Conservation (phyloP, 345 rosid genomes). For the Eucalyptus cladocalyx region DNA sequence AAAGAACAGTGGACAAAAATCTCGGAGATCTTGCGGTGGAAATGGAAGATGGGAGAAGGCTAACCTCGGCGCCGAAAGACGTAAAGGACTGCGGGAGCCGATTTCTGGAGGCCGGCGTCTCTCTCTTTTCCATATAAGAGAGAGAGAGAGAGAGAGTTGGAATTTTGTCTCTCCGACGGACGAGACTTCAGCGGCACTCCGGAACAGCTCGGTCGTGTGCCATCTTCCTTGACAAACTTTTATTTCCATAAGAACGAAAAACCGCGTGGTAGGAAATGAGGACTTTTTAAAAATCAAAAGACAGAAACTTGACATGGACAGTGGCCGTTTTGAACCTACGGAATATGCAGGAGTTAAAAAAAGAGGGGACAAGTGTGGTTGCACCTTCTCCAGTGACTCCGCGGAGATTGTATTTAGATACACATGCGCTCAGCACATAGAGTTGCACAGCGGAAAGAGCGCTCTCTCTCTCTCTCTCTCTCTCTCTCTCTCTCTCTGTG, state of each 20-base stretch:
- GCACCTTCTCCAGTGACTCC: too few species aligned
- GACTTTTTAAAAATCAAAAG: background rate
- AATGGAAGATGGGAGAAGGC: background rate
- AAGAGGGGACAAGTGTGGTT: too few species aligned
- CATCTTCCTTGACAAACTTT: background rate
- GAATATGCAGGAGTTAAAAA: too few species aligned
- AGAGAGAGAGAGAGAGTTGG: background rate
- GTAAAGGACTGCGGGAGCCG: background rate
- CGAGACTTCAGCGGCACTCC: background rate
- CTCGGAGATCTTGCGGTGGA: background rate
- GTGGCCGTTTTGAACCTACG: too few species aligned
- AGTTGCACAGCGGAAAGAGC: too few species aligned
- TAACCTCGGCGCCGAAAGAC: background rate
- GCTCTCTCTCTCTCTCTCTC: too few species aligned
- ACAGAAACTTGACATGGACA: background rate
- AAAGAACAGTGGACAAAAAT: background rate
- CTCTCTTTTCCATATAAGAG: background rate
- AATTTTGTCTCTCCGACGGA: background rate
- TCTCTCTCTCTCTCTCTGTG: too few species aligned
- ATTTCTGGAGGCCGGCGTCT: background rate
- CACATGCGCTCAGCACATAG: too few species aligned
- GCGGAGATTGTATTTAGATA: too few species aligned
- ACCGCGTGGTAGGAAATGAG: background rate
- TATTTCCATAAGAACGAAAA: background rate
- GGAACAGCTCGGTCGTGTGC: background rate